phyloP scores from a whole-genome alignment of 2,329 filamentous ascomycete genomes.

The Fusarium longipes region DNA sequence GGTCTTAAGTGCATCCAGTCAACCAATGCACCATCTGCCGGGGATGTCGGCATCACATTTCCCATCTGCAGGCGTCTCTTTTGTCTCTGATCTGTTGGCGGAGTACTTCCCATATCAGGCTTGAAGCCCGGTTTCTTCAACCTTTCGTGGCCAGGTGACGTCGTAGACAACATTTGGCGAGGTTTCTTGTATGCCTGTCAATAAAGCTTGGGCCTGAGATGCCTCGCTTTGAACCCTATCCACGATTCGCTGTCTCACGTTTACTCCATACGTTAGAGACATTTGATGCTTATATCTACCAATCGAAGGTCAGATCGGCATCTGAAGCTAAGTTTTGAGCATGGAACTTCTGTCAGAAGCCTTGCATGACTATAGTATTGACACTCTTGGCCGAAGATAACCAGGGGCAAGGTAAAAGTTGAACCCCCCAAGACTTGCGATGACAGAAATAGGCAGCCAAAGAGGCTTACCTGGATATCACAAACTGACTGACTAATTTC shows the following conservation, averaged over 20 bases:
- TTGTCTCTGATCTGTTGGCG: constrained; percentile 41
- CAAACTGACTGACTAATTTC: no score
- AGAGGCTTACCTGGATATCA: no score
- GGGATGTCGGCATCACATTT: constrained; percentile 41
- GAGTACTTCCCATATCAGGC: constrained; percentile 19
- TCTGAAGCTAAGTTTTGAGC: background rate
- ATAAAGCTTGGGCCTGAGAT: constrained; percentile 31
- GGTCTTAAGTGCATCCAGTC: constrained; percentile 28
- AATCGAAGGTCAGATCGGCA: background rate
- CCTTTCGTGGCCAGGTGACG: constrained; percentile 33
- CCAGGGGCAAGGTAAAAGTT: no score
- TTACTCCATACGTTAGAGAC: constrained; percentile 13
- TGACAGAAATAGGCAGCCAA: no score
- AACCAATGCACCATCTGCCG: constrained; percentile 39
- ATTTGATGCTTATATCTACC: constrained; percentile 6
- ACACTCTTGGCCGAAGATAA: constrained; percentile 19
- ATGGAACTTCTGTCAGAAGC: background rate
- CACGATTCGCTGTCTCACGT: constrained; percentile 24
- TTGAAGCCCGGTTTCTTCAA: constrained; percentile 29
- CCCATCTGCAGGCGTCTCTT: constrained; percentile 41
- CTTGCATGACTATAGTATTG: background rate
- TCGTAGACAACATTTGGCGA: constrained; percentile 21
- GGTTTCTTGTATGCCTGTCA: constrained; percentile 13
- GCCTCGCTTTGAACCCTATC: constrained; percentile 28
- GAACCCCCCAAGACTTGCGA: no score